Base-by-base conservation (phyloP, 2,329 filamentous ascomycete species). In the Pyricularia grisea region DNA sequence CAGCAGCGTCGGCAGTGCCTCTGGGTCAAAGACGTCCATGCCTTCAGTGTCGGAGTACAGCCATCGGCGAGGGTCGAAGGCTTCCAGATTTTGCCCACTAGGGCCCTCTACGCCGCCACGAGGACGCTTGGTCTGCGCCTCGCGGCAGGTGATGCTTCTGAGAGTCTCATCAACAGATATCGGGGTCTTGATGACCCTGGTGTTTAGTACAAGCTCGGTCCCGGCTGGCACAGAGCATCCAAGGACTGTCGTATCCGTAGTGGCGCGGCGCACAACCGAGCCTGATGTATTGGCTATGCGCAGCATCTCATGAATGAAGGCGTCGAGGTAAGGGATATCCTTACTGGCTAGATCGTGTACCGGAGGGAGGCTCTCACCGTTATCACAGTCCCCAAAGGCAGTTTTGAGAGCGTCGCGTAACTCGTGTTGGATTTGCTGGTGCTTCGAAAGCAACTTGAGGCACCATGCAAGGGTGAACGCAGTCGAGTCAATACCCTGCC, bases 401-500 rank as follows among this genome's bases (percentile, higher is more conserved):
- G 4, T 23, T 3, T 1, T 9, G 14, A 69, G 65, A 20, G 42
- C 55, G 9, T 42, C 65, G 1, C 70, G 70, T 1, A 70, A 33
- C 50, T 70, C 61, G 6, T 4, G 50, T n/a, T 69, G 70, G 5
- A 69, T 63, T 12, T 27, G 23, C 33, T 50, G 68, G 20, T 69
- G 42, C 7, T 50, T 36, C 30, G 66, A 66, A 42, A 70, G 69
- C n/a, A 69, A 63, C 23, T 67, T 70, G 61, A 65, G n/a, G 14
- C 69, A 70, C 70, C 70, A 70, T 4, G 70, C 55, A 0, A 82
- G 71, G 0, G 79, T 79, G 9, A 78, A 81, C 12, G 78, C 76
- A 0, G 79, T 82, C 0, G 82, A 83, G 66, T 84, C 81, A 69
- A 83, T 79, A n/a, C 81, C 82, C 66, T 79, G 78, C n/a, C 50